Conservation (phyloP, 345 rosid genomes). For the Melastoma malabathricum region DNA sequence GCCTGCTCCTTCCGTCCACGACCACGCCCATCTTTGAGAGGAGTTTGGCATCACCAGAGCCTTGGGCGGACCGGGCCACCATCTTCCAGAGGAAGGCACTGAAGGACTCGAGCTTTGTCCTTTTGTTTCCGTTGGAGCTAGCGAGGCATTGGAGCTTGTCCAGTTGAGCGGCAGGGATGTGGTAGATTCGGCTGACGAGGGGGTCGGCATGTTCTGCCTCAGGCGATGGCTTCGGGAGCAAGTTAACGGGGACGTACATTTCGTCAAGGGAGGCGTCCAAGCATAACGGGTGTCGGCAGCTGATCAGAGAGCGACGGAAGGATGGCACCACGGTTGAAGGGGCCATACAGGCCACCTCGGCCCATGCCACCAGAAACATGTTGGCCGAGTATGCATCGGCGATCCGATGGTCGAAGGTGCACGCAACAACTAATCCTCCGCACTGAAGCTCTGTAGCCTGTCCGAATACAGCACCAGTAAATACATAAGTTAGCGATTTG, state of each 20-base stretch:
- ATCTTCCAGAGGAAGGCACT: slow-evolving; percentile 63
- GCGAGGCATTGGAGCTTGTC: slow-evolving; percentile 31
- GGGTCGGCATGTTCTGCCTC: slow-evolving; percentile 5
- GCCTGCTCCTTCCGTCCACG: slow-evolving; percentile 48
- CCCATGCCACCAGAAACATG: slow-evolving; percentile 67
- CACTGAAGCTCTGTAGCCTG: slow-evolving; percentile 57
- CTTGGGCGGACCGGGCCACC: slow-evolving; percentile 23
- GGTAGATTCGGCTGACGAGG: slow-evolving; percentile 47
- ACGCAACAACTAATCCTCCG: slow-evolving; percentile 52
- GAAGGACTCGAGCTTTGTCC: slow-evolving; percentile 54
- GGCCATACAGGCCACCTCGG: slow-evolving; percentile 33
- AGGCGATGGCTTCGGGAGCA: background rate
- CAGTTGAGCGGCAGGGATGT: slow-evolving; percentile 22
- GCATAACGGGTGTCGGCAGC: slow-evolving; percentile 31
- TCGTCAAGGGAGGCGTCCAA: slow-evolving; percentile 25
- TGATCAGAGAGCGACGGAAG: slow-evolving; percentile 44
- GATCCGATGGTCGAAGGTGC: slow-evolving; percentile 68
- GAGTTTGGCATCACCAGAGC: background rate
- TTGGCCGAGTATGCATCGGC: slow-evolving; percentile 66
- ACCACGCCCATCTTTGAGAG: slow-evolving; percentile 41
- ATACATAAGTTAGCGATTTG: background rate
- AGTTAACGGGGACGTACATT: slow-evolving; percentile 36
- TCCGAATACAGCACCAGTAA: background rate
- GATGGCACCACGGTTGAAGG: slow-evolving; percentile 33
- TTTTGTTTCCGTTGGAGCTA: slow-evolving; percentile 14